Conservation (phyloP, 768 basidiomycete species). For the Kockovaella imperatae region DNA sequence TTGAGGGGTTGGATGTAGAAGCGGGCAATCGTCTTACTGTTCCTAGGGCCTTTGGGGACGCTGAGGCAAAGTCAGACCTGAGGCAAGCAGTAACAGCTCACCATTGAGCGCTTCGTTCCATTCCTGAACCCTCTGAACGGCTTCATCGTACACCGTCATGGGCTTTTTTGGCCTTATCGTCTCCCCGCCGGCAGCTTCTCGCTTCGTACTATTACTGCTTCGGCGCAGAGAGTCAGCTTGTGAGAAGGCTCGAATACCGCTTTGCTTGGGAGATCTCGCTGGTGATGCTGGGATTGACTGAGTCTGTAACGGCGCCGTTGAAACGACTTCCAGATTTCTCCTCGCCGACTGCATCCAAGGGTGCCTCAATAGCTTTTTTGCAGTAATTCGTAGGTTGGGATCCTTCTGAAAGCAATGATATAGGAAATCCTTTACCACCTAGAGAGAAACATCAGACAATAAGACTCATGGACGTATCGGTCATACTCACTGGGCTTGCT, state of each 20-base stretch:
- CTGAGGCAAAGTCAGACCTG: slow-evolving; percentile 28
- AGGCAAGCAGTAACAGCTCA: slow-evolving; percentile 43
- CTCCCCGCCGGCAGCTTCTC: slow-evolving; percentile 34
- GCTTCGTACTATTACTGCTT: background rate
- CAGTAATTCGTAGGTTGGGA: slow-evolving; percentile 83
- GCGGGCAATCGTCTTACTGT: slow-evolving; percentile 27
- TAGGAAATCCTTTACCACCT: slow-evolving; percentile 89
- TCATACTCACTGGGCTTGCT: slow-evolving; percentile 57
- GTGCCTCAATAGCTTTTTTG: slow-evolving; percentile 82
- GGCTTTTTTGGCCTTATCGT: slow-evolving; percentile 45
- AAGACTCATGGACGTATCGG: background rate
- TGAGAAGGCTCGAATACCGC: background rate
- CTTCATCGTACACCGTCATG: slow-evolving; percentile 73
- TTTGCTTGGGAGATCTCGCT: background rate
- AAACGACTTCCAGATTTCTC: slow-evolving; percentile 64
- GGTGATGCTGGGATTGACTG: background rate
- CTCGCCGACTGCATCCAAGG: slow-evolving; percentile 91
- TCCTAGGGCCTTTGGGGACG: slow-evolving; percentile 38
- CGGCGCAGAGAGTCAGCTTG: background rate
- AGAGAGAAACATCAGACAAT: background rate
- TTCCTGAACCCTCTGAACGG: slow-evolving; percentile 88
- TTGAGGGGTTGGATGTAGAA: slow-evolving; percentile 11
- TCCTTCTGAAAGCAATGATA: slow-evolving; percentile 99
- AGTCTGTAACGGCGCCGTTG: slow-evolving; percentile 4
- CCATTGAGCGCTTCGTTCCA: slow-evolving; percentile 98